Conservation (phyloP, 2,329 filamentous ascomycete species). For the Ramichloridium luteum region DNA sequence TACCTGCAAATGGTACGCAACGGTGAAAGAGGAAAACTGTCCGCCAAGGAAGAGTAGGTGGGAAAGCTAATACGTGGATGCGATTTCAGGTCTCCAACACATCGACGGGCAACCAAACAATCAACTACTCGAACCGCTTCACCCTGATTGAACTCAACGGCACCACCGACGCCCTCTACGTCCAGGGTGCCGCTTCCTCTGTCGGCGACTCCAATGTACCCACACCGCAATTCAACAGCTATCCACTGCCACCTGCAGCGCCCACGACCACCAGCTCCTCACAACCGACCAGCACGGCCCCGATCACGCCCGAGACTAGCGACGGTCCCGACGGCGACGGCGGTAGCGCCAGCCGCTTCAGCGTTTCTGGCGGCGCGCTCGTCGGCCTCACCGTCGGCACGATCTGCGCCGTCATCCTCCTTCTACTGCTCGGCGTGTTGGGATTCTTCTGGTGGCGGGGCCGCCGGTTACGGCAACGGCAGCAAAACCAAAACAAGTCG, state of each 20-base stretch:
- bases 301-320: slow-evolving; percentile 1
- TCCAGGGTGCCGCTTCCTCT: slow-evolving; percentile 12
- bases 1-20: slow-evolving; percentile 12
- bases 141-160: slow-evolving; percentile 51
- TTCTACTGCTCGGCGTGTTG: slow-evolving; percentile 6
- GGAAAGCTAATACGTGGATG: no score
- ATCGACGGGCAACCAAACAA: slow-evolving; percentile 28
- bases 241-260: background rate
- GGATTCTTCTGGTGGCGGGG: slow-evolving; percentile 3
- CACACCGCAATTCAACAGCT: slow-evolving; percentile 10
- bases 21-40: no score
- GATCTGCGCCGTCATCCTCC: slow-evolving; percentile 6
- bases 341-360: slow-evolving; percentile 2
- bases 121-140: slow-evolving; percentile 51
- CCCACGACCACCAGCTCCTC: slow-evolving; percentile 4
- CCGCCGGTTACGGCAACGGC: slow-evolving; percentile 4
- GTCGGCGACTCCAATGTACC: slow-evolving; percentile 10
- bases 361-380: background rate
- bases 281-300: slow-evolving; percentile 1
- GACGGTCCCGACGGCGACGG: slow-evolving; percentile 1
- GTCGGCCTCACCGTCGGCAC: slow-evolving; percentile 6
- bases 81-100: slow-evolving; percentile 10
- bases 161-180: slow-evolving; percentile 35
- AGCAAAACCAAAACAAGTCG: slow-evolving; percentile 1
- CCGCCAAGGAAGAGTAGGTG: no score